Base-by-base conservation (phyloP, 441 rosid species). In the Bruguiera hainesii region DNA sequence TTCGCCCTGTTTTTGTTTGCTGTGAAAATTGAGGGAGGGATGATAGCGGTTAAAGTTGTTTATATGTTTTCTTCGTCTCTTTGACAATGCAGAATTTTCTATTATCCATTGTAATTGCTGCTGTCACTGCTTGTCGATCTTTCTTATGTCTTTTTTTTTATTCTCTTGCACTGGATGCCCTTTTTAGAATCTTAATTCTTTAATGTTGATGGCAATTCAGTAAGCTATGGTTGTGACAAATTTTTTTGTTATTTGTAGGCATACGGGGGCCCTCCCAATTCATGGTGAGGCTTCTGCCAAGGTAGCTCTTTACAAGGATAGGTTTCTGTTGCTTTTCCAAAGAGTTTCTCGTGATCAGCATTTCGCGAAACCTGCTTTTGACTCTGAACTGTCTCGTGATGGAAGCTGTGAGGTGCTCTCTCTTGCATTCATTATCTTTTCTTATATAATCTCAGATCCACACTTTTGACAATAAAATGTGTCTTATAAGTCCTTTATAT, bases 281-380 rank as follows among this genome's bases (percentile, higher is more conserved):
- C 98, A 91, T 3, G 98, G 97, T 0, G 86, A 84, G 16, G 90
- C 98, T 65, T 85, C 87, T 73, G 83, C 93, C 0, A 91, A 95
- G 75, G 83, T 87, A 15, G 78, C 76, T 46, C 66, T 91, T 37
- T 95, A 91, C 76, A 87, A 80, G 70, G 96, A 91, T 60, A 79
- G 98, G 76, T 87, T 82, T 73, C 75, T 90, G 61, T 76, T 91
- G 78, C 77, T 91, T 68, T 85, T 63, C 62, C 99, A 91, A 83
- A 85, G 98, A 77, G 84, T 91, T 29, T 85, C 90, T 71, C 99
- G 96, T 2, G 91, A 89, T 50, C 89, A 81, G 61, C 89, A 87
- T 80, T 89, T 94, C 55, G 79, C 91, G 5, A 83, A 81, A 79
- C 91, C 94, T 51, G 84, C 98, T 42, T 88, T 91, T 75, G 90